These are phyloP conservation scores for Plasmodium adleri DNA, from an alignment of 169 alveolate genomes.

Conservation along the genomic window DNA sequence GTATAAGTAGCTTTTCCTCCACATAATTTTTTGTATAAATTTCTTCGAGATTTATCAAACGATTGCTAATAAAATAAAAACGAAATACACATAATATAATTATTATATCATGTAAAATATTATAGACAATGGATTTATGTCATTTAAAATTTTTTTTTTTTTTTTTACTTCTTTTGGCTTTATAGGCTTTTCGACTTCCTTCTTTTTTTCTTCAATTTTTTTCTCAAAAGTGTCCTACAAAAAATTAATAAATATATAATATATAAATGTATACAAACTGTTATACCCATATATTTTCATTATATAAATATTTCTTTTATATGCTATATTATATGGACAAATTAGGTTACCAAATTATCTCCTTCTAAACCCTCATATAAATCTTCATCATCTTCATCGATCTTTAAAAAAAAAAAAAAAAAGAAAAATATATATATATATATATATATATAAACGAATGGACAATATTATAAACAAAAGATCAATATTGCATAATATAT, in stretches of 20 bases:
- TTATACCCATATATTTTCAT: no score
- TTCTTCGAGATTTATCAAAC: slow-evolving; percentile 61
- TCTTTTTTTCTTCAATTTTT: slow-evolving; percentile 64
- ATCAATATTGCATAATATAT: no score
- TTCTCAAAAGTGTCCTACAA: slow-evolving; percentile 44
- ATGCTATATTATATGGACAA: background rate
- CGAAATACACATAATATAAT: background rate
- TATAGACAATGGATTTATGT: no score
- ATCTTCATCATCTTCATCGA: slow-evolving; percentile 75
- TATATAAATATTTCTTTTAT: background rate
- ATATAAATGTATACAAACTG: background rate
- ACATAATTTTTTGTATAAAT: slow-evolving; percentile 60
- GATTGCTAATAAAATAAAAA: slow-evolving; percentile 34
- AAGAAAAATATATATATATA: no score
- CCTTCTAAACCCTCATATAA: slow-evolving; percentile 76
- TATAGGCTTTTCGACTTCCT: slow-evolving; percentile 42
- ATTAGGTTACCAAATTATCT: slow-evolving; percentile 45
- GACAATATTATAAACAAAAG: no score
- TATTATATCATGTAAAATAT: background rate
- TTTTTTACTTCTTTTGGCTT: slow-evolving; percentile 60
- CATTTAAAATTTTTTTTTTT: background rate
- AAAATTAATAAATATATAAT: background rate
- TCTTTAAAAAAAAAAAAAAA: slow-evolving; percentile 45
- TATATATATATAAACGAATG: background rate
- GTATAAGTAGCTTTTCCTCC: slow-evolving; percentile 49